Evolutionary conservation across 176 grass and related monocot species (phyloP).

Genomic region (Hsuehochloa calcarea): DNA sequence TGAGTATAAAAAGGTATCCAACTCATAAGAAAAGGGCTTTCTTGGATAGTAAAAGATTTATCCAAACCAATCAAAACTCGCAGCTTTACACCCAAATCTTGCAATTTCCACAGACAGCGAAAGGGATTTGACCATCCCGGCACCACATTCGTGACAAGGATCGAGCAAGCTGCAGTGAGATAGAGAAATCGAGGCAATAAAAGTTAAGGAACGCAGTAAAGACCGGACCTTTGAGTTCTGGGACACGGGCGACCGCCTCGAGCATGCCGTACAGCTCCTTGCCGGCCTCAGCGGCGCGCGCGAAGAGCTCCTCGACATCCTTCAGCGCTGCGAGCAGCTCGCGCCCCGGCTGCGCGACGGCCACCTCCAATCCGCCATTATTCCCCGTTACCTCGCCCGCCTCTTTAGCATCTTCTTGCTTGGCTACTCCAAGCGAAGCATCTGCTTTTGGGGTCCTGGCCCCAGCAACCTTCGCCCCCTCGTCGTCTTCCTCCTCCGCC

Average conservation of each 20-base stretch:
- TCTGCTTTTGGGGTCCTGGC: constrained; percentile 18
- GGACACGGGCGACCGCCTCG: constrained; percentile 59
- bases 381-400: constrained; percentile 19
- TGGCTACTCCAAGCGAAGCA: constrained; percentile 15
- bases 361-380: constrained; percentile 49
- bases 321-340: constrained; percentile 83
- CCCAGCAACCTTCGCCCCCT: neutral
- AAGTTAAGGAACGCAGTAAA: constrained; percentile 35
- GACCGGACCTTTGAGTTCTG: constrained; percentile 77
- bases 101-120: constrained; percentile 31
- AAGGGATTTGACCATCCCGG: constrained; percentile 5
- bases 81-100: constrained; percentile 35
- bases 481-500: constrained; percentile 51
- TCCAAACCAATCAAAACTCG: constrained; percentile 13
- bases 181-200: neutral
- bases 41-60: constrained; percentile 29
- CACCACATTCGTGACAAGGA: constrained; percentile 23
- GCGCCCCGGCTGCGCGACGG: constrained; percentile 44
- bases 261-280: constrained; percentile 92
- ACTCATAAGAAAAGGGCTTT: constrained; percentile 19
- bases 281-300: constrained; percentile 58
- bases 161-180: constrained; percentile 7
- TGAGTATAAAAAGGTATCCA: constrained; percentile 38
- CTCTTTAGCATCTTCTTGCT: constrained; percentile 35
- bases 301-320: constrained; percentile 80